Conservation (phyloP, 108 stramenopile species). For the Cyclotella cryptica region DNA sequence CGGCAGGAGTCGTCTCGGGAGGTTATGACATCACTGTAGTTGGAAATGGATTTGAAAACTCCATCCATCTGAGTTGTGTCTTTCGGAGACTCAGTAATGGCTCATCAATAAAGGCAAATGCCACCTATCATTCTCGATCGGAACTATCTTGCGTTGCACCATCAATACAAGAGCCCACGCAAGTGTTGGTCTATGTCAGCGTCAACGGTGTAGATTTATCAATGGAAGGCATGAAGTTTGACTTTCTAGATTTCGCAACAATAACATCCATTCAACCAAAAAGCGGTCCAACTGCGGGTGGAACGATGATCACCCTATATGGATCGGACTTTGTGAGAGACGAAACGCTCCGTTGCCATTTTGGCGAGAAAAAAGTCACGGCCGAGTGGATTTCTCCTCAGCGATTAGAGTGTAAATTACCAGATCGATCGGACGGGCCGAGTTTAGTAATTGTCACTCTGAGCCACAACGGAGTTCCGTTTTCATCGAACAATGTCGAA, state of each 20-base stretch:
- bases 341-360: constrained; percentile 5
- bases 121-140: constrained; percentile 1
- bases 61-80: constrained; percentile 9
- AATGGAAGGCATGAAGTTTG: constrained; percentile 1
- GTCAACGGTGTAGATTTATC: constrained; percentile 31
- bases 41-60: constrained; percentile 27
- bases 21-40: constrained; percentile 2
- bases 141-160: constrained; percentile 6
- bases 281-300: constrained; percentile 12
- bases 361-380: constrained; percentile 5
- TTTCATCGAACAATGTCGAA: constrained; percentile 1
- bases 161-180: constrained; percentile 6
- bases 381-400: neutral
- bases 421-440: neutral
- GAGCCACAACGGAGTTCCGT: constrained; percentile 15
- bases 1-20: constrained; percentile 9
- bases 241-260: constrained; percentile 12
- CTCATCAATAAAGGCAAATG: neutral
- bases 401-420: constrained; percentile 13
- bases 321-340: constrained; percentile 1
- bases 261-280: constrained; percentile 12
- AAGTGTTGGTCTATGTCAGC: too few species aligned
- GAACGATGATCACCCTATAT: constrained; percentile 5
- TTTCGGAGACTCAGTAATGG: constrained; percentile 9
- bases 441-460: constrained; percentile 24